phyloP scores from a whole-genome alignment of 345 rosid genomes.

The Eucalyptus fibrosa region DNA sequence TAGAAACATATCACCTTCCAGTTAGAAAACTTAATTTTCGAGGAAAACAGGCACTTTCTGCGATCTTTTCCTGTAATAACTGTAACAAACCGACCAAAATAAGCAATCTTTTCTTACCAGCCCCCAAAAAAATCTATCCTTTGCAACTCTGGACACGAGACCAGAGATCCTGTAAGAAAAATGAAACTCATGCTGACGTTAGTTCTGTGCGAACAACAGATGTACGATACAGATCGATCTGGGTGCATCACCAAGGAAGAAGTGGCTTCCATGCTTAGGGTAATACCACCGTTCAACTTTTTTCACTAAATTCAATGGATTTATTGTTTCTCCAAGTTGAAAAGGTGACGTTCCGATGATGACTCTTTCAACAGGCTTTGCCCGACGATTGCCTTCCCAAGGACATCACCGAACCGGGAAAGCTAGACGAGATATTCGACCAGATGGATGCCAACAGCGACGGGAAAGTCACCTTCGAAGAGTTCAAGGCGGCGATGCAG shows the following conservation, averaged over 20 bases:
- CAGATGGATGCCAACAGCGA: conserved; percentile 58
- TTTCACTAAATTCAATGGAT: neutral
- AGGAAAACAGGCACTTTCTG: neutral
- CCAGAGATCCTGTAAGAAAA: neutral
- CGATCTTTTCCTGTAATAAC: neutral
- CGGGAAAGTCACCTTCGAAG: conserved; percentile 57
- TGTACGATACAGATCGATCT: conserved; percentile 57
- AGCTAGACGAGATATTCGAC: conserved; percentile 54
- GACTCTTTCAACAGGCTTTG: conserved; percentile 26
- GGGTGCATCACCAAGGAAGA: conserved; percentile 68
- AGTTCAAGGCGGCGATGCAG: conserved; percentile 64
- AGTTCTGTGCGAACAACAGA: conserved; percentile 6
- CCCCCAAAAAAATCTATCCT: neutral
- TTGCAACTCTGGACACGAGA: neutral
- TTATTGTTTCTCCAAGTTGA: neutral
- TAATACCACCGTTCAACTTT: neutral
- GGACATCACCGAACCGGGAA: conserved; percentile 49
- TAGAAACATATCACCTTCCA: neutral
- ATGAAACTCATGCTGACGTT: neutral
- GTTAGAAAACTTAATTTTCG: neutral
- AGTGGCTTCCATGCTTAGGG: conserved; percentile 57
- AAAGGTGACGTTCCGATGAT: neutral
- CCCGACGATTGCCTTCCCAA: conserved; percentile 58
- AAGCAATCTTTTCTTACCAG: neutral
- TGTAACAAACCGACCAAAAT: neutral